phyloP scores from a whole-genome alignment of 495 filamentous ascomycete genomes.

The Recurvomyces mirabilis region DNA sequence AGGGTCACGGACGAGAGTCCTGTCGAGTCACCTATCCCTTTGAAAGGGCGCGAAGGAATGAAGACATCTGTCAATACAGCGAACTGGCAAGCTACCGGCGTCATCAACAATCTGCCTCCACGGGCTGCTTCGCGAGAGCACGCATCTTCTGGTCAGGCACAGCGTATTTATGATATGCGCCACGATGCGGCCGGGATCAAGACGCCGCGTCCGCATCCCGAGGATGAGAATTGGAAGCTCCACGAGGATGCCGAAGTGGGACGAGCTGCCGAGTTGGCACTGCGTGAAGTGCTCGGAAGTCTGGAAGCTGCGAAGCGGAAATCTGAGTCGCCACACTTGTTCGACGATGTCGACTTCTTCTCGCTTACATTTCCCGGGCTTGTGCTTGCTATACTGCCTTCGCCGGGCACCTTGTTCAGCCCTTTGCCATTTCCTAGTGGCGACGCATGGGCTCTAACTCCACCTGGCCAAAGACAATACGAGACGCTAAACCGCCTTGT shows the following conservation, averaged over 20 bases:
- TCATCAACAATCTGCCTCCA: constrained; percentile 64
- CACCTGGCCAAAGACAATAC: constrained; percentile 58
- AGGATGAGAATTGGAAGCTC: constrained; percentile 9
- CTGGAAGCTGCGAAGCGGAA: constrained; percentile 66
- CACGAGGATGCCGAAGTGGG: constrained; percentile 36
- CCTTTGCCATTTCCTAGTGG: constrained; percentile 55
- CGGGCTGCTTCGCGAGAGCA: constrained; percentile 14
- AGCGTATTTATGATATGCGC: constrained; percentile 13
- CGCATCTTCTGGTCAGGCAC: constrained; percentile 7
- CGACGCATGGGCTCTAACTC: constrained; percentile 61
- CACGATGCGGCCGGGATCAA: constrained; percentile 6
- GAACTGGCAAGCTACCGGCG: constrained; percentile 69
- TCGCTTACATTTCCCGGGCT: constrained; percentile 71
- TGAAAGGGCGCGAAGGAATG: constrained; percentile 22
- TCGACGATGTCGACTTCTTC: constrained; percentile 67
- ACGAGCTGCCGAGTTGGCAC: constrained; percentile 69
- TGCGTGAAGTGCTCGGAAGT: constrained; percentile 68
- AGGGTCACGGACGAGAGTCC: background rate
- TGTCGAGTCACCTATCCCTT: constrained; percentile 18
- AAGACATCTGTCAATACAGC: constrained; percentile 47
- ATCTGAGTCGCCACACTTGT: constrained; percentile 28
- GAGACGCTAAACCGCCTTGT: constrained; percentile 58
- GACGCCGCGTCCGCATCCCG: constrained; percentile 7
- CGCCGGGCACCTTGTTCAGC: constrained; percentile 64
- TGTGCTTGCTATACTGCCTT: constrained; percentile 64